A percentile compares a stretch with the other conserved stretches of the same genome.
phyloP scores from a whole-genome alignment of 2,329 filamentous ascomycete species.

The Pochonia chlamydosporia region DNA sequence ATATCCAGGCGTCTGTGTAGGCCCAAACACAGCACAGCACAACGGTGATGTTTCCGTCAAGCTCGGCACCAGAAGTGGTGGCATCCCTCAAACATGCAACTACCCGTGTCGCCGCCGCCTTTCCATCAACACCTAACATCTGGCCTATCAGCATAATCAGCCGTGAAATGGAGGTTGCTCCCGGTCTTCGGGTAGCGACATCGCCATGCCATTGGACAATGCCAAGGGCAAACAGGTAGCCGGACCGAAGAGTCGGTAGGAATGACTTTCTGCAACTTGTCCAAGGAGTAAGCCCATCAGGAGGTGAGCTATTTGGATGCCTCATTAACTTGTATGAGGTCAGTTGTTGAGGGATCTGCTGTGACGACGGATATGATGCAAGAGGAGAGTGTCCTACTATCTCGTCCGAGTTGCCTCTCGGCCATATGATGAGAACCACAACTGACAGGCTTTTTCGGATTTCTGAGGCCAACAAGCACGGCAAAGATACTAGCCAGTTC shows the following conservation, averaged over 20 bases:
- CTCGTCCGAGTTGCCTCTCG: not conserved
- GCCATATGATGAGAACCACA: too few relatives aligned
- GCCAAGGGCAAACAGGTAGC: slow-evolving; percentile 9
- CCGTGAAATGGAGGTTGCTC: not conserved
- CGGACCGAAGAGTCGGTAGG: slow-evolving; percentile 12
- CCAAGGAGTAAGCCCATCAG: not conserved
- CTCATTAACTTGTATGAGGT: not conserved
- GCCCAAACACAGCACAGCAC: not conserved
- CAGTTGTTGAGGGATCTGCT: not conserved
- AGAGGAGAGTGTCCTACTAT: not conserved
- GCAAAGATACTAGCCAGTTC: not conserved
- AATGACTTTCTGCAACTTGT: not conserved
- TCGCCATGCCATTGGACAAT: slow-evolving; percentile 5
- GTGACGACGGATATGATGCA: not conserved
- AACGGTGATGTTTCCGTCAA: not conserved
- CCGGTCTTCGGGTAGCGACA: slow-evolving; percentile 8
- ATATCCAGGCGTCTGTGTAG: not conserved
- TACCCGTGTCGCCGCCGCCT: slow-evolving; percentile 14
- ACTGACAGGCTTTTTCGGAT: too few relatives aligned
- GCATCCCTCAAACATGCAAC: slow-evolving; percentile 13
- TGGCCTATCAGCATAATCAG: slow-evolving; percentile 5
- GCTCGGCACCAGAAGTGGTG: slow-evolving; percentile 4
- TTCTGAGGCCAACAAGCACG: not conserved
- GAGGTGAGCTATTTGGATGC: not conserved
- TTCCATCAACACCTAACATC: slow-evolving; percentile 5